Conservation (phyloP, 2,329 filamentous ascomycete species). For the Phialophora tarda region DNA sequence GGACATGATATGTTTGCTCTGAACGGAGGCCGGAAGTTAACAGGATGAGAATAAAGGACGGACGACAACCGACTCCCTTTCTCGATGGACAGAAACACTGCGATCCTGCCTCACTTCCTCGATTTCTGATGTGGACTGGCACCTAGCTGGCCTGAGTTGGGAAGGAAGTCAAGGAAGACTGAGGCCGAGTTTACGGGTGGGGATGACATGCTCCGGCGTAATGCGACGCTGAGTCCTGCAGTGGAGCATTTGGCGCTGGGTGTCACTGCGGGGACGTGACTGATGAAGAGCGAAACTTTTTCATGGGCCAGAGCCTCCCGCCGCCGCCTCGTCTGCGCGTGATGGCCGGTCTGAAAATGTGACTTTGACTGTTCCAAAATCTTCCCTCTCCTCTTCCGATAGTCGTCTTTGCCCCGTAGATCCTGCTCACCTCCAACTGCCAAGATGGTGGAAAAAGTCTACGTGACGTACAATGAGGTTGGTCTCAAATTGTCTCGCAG, state of each 20-base stretch:
- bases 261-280: background rate
- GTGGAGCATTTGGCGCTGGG: background rate
- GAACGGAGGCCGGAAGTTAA: background rate
- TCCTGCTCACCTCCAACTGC: background rate
- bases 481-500: constrained; percentile 42
- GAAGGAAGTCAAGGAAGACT: background rate
- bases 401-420: background rate
- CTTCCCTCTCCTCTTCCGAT: constrained; percentile 9
- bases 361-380: constrained; percentile 14
- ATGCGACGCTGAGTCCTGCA: background rate
- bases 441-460: constrained; percentile 79
- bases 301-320: constrained; percentile 6
- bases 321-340: constrained; percentile 10
- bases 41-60: background rate
- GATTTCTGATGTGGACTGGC: background rate
- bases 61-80: background rate
- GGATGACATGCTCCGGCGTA: background rate
- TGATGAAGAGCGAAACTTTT: constrained; percentile 23
- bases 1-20: background rate
- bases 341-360: constrained; percentile 24
- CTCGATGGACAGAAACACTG: background rate
- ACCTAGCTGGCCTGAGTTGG: background rate
- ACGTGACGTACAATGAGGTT: constrained; percentile 92
- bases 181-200: background rate
- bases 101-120: background rate